These are phyloP conservation scores for Auriscalpium orientale DNA, from an alignment of 768 basidiomycete species.

Conservation along the genomic window DNA sequence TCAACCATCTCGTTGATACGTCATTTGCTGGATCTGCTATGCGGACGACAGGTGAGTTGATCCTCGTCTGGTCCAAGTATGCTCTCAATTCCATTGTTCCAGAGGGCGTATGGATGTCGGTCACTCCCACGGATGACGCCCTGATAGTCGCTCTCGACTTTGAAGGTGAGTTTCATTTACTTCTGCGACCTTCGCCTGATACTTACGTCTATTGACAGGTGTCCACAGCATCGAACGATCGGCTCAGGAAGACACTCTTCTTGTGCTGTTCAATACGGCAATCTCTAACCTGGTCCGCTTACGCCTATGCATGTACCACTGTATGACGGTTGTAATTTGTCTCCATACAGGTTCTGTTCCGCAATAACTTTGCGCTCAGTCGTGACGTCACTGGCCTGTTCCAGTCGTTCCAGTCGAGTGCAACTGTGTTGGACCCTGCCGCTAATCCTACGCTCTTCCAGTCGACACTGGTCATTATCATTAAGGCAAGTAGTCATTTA, in stretches of 20 bases:
- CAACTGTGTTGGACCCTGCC: conserved; percentile 48
- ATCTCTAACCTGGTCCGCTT: conserved; percentile 51
- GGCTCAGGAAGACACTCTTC: conserved; percentile 53
- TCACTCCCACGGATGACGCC: conserved; percentile 47
- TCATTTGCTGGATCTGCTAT: conserved; percentile 59
- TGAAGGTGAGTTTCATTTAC: conserved; percentile 35
- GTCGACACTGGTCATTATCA: conserved; percentile 53
- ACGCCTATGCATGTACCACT: too few relatives aligned
- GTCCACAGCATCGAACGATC: conserved; percentile 60
- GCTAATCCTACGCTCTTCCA: conserved; percentile 52
- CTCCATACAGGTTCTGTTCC: conserved; percentile 44
- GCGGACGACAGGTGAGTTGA: conserved; percentile 42
- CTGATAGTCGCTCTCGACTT: conserved; percentile 57
- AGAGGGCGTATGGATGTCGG: conserved; percentile 63
- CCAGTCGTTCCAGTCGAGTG: conserved; percentile 54
- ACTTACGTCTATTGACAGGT: conserved; percentile 24
- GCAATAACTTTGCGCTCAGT: conserved; percentile 58
- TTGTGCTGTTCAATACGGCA: conserved; percentile 59
- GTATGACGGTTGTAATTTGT: not conserved
- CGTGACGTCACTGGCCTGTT: conserved; percentile 55
- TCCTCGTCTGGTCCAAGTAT: not conserved
- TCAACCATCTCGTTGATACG: conserved; percentile 57
- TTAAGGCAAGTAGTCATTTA: conserved; percentile 35
- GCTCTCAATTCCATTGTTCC: not conserved
- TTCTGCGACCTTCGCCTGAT: not conserved